phyloP scores from a whole-genome alignment of 768 basidiomycete species.

The Termitomyces sp. region DNA sequence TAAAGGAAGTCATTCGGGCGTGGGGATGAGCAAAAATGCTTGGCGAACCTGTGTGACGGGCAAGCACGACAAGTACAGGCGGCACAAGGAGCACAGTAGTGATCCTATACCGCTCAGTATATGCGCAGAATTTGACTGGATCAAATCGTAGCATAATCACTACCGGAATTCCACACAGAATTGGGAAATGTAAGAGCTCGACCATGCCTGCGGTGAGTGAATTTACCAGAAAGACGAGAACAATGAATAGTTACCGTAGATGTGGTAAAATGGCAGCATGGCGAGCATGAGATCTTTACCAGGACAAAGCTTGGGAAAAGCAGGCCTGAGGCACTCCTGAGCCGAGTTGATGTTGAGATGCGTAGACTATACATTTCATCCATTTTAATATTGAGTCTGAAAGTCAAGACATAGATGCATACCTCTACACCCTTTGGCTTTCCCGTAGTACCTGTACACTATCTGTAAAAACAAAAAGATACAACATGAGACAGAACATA shows the following conservation, averaged over 20 bases:
- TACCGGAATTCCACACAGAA: slow-evolving; percentile 42
- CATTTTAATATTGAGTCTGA: neutral
- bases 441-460: slow-evolving; percentile 60
- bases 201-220: slow-evolving; percentile 37
- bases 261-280: slow-evolving; percentile 55
- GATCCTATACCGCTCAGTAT: slow-evolving; percentile 60
- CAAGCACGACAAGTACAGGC: slow-evolving; percentile 72
- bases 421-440: slow-evolving; percentile 68
- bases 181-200: slow-evolving; percentile 54
- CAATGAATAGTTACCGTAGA: slow-evolving; percentile 27
- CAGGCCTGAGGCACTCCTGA: slow-evolving; percentile 40
- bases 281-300: slow-evolving; percentile 51
- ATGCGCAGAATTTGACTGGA: slow-evolving; percentile 56
- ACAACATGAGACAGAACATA: neutral
- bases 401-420: neutral
- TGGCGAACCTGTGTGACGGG: slow-evolving; percentile 57
- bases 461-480: slow-evolving; percentile 4
- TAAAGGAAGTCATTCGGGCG: neutral
- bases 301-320: slow-evolving; percentile 34
- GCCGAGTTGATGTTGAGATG: slow-evolving; percentile 64
- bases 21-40: no score
- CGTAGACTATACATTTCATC: slow-evolving; percentile 37
- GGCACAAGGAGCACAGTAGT: slow-evolving; percentile 64
- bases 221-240: neutral
- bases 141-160: slow-evolving; percentile 69